phyloP scores from a whole-genome alignment of 2,329 filamentous ascomycete species.

The Colletotrichum scovillei region DNA sequence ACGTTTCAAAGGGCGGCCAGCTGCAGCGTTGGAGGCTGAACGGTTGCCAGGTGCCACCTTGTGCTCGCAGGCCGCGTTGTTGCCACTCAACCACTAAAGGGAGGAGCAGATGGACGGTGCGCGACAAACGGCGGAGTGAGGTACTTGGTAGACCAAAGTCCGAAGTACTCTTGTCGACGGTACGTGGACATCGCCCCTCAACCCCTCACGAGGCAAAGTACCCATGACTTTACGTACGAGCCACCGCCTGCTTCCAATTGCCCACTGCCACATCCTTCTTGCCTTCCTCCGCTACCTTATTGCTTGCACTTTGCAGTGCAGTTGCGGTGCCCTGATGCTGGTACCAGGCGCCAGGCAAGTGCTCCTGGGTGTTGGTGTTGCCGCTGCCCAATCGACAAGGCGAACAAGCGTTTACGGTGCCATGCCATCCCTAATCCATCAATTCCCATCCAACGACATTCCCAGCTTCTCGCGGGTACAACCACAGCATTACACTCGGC shows the following conservation, averaged over 20 bases:
- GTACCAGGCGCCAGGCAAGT: background rate
- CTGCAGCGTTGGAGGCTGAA: background rate
- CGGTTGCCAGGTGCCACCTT: slow-evolving; percentile 1
- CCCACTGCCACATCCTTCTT: slow-evolving; percentile 22
- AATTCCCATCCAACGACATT: background rate
- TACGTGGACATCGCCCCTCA: slow-evolving; percentile 1
- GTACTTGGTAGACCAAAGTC: background rate
- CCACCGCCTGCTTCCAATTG: slow-evolving; percentile 26
- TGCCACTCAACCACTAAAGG: slow-evolving; percentile 31
- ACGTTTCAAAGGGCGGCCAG: background rate
- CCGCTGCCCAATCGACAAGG: slow-evolving; percentile 6
- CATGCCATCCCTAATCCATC: background rate
- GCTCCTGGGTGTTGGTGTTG: slow-evolving; percentile 6
- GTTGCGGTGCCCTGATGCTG: background rate
- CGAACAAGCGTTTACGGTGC: background rate
- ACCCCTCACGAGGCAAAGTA: slow-evolving; percentile 8
- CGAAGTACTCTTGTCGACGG: background rate
- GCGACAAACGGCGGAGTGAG: background rate
- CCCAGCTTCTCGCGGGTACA: slow-evolving; percentile 18
- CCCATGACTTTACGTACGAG: slow-evolving; percentile 19
- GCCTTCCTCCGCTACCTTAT: background rate
- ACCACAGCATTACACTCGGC: slow-evolving; percentile 19
- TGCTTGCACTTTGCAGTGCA: background rate
- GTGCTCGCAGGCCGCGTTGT: background rate
- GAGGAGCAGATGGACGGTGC: background rate